These are phyloP conservation scores for Cladosporium sp. DNA, from an alignment of 2,329 filamentous ascomycete species.

Conservation along the genomic window DNA sequence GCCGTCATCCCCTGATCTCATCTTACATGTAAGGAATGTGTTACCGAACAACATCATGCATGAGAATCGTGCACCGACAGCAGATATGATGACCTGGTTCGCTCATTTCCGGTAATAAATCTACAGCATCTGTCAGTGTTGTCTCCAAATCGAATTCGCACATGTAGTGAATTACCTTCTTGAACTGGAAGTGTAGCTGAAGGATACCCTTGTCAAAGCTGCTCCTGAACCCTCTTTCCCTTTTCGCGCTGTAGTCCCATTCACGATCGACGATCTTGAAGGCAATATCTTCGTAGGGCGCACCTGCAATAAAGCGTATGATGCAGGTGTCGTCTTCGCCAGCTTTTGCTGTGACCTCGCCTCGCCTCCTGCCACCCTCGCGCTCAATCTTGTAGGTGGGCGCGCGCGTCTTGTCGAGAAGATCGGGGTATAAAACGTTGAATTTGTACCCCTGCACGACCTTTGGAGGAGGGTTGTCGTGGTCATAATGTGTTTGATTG, in stretches of 20 bases:
- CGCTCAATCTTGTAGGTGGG: slow-evolving; percentile 95
- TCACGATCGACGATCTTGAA: slow-evolving; percentile 97
- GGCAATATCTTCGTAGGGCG: slow-evolving; percentile 93
- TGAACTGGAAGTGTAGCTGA: slow-evolving; percentile 97
- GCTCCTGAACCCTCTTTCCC: slow-evolving; percentile 89
- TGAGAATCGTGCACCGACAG: not conserved
- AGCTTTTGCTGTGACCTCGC: slow-evolving; percentile 87
- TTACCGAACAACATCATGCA: not conserved
- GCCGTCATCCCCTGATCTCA: not conserved
- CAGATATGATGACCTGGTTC: not conserved
- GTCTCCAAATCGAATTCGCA: slow-evolving; percentile 2
- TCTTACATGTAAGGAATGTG: not conserved
- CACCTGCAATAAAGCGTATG: slow-evolving; percentile 90
- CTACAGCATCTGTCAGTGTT: slow-evolving; percentile 27
- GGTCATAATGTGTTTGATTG: slow-evolving; percentile 98
- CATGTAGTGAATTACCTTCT: slow-evolving; percentile 61
- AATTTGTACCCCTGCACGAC: slow-evolving; percentile 99
- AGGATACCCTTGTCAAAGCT: slow-evolving; percentile 98
- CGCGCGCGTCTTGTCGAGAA: slow-evolving; percentile 90
- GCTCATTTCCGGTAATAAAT: slow-evolving; percentile 46
- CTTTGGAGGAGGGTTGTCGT: slow-evolving; percentile 95
- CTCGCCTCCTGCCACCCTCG: slow-evolving; percentile 81
- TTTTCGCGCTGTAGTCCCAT: slow-evolving; percentile 97
- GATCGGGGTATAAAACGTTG: slow-evolving; percentile 97
- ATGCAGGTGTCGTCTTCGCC: slow-evolving; percentile 96